Percentiles rank a stretch among this genome's conserved stretches.
These are phyloP conservation scores for Leishmania braziliensis DNA, from an alignment of 208 protist genomes.

Conservation along the genomic window DNA sequence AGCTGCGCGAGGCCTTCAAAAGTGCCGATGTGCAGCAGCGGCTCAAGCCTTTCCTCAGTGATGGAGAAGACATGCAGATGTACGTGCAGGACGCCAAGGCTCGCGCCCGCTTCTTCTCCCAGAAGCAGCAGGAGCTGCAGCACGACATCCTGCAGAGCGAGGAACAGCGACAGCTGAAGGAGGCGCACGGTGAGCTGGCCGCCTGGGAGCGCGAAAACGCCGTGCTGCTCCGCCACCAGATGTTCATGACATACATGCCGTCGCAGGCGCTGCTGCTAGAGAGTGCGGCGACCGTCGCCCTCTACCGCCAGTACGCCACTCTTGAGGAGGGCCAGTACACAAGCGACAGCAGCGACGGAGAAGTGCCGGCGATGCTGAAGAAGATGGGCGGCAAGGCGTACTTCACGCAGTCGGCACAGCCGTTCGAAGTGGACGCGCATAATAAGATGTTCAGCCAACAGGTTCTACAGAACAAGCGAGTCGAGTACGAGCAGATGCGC, in stretches of 20 bases:
- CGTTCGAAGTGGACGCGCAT: slow-evolving; percentile 80
- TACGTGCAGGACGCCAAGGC: slow-evolving; percentile 59
- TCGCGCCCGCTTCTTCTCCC: slow-evolving; percentile 78
- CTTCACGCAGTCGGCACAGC: slow-evolving; percentile 63
- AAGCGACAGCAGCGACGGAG: slow-evolving; percentile 79
- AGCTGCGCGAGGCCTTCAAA: slow-evolving; percentile 75
- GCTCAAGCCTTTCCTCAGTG: slow-evolving; percentile 59
- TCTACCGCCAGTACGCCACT: slow-evolving; percentile 84
- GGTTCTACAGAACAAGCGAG: slow-evolving; percentile 85
- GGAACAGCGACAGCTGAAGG: slow-evolving; percentile 68
- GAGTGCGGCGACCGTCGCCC: slow-evolving; percentile 76
- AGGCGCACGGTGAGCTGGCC: slow-evolving; percentile 75
- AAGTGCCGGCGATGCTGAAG: slow-evolving; percentile 67
- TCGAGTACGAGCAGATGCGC: slow-evolving; percentile 86
- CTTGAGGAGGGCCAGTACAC: slow-evolving; percentile 79
- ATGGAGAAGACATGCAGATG: slow-evolving; percentile 49
- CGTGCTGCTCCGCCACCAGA: slow-evolving; percentile 79
- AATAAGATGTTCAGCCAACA: slow-evolving; percentile 90
- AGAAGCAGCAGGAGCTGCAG: slow-evolving; percentile 76
- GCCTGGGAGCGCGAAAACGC: slow-evolving; percentile 82
- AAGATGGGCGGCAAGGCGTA: slow-evolving; percentile 73
- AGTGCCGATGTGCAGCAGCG: slow-evolving; percentile 53
- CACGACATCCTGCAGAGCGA: slow-evolving; percentile 54
- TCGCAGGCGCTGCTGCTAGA: slow-evolving; percentile 77
- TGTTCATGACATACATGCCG: slow-evolving; percentile 87